Evolutionary conservation across 768 basidiomycete genomes (phyloP).

Genomic region (Mycena olivaceomarginata): DNA sequence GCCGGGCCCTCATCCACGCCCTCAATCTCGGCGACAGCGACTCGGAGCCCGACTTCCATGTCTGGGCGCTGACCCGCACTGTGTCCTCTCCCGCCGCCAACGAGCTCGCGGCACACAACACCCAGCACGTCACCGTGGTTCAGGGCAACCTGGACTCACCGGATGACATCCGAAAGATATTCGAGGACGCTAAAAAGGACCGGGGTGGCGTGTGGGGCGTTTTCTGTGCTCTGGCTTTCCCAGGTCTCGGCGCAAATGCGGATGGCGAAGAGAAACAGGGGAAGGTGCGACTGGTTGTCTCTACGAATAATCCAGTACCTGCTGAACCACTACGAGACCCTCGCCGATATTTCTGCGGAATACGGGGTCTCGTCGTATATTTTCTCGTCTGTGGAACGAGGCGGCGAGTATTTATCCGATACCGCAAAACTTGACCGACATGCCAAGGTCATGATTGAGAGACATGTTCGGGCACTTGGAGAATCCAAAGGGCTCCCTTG

Average conservation of each 20-base stretch:
- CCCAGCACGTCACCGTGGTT: conserved; percentile 55
- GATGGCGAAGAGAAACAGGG: conserved; percentile 63
- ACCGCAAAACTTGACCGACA: conserved; percentile 48
- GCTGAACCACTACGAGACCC: conserved; percentile 45
- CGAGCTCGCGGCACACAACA: conserved; percentile 42
- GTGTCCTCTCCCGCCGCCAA: conserved; percentile 52
- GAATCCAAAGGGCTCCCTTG: conserved; percentile 54
- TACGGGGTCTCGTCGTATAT: conserved; percentile 57
- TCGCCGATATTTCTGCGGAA: conserved; percentile 61
- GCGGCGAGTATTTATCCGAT: conserved; percentile 59
- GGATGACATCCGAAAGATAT: conserved; percentile 54
- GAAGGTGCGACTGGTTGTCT: conserved; percentile 51
- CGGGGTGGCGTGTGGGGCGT: conserved; percentile 61
- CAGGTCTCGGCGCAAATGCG: conserved; percentile 62
- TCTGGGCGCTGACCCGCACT: conserved; percentile 61
- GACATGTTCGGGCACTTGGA: conserved; percentile 55
- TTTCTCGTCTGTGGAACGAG: conserved; percentile 62
- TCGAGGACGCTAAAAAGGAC: conserved; percentile 54
- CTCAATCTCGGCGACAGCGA: conserved; percentile 42
- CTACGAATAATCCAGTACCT: not conserved
- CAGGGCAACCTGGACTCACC: conserved; percentile 58
- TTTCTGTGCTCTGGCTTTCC: conserved; percentile 60
- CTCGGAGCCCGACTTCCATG: conserved; percentile 50
- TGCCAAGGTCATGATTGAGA: conserved; percentile 62
- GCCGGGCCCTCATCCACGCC: conserved; percentile 55